phyloP scores from a whole-genome alignment of 2,329 filamentous ascomycete genomes.

The Paecilomyces formosus region DNA sequence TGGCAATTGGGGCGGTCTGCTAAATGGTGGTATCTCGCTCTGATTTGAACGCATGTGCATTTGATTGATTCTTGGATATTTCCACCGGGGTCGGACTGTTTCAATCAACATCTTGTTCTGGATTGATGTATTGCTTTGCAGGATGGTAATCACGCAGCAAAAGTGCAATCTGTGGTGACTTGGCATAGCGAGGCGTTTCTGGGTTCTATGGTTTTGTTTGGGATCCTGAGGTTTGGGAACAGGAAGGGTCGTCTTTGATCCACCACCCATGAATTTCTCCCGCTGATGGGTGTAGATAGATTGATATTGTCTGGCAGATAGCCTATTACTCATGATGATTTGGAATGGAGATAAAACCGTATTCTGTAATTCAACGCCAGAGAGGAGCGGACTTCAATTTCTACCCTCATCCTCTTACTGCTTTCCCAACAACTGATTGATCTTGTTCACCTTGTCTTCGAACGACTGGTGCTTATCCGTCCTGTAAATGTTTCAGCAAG shows the following conservation, averaged over 20 bases:
- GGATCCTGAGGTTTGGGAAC: neutral
- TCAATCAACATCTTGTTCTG: neutral
- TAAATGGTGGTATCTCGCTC: conserved; percentile 32
- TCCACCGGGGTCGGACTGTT: neutral
- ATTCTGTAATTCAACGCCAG: neutral
- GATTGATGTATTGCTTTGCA: neutral
- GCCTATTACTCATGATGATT: neutral
- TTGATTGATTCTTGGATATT: neutral
- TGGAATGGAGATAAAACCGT: neutral
- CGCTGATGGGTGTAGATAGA: neutral
- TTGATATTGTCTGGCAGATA: neutral
- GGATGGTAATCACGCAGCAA: neutral
- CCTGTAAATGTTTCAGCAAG: conserved; percentile 34
- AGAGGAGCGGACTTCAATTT: neutral
- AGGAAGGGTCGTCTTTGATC: neutral
- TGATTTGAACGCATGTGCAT: conserved; percentile 8
- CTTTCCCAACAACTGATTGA: conserved; percentile 45
- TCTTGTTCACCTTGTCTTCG: conserved; percentile 66
- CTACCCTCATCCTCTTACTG: conserved; percentile 1
- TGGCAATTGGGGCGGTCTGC: conserved; percentile 32
- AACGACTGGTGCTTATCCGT: conserved; percentile 81
- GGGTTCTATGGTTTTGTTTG: neutral
- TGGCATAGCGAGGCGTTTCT: conserved; percentile 2
- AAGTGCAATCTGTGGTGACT: neutral
- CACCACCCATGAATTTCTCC: neutral